A percentile compares a stretch with the other conserved stretches of the same genome.
Evolutionary conservation across 805 yeast species (phyloP).

Genomic region (Tetrapisispora taiwanensis): DNA sequence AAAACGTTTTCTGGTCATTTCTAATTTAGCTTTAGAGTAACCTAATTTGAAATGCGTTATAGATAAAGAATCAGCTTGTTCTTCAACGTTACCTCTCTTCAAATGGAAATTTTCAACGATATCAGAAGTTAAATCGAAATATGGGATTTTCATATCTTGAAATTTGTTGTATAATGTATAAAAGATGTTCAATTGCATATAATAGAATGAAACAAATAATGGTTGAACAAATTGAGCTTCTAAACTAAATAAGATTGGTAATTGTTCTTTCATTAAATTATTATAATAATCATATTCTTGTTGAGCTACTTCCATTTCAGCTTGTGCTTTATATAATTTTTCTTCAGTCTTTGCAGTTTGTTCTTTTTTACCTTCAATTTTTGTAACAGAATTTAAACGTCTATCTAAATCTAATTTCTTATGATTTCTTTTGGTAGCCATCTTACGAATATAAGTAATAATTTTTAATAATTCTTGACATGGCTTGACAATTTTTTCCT

Average conservation of each 20-base stretch:
- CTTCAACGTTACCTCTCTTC: conserved; percentile 88
- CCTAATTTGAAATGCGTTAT: conserved; percentile 84
- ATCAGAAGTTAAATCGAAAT: conserved; percentile 79
- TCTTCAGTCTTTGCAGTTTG: conserved; percentile 85
- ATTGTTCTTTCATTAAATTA: conserved; percentile 82
- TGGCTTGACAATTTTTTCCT: conserved; percentile 79
- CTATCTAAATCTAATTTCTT: conserved; percentile 92
- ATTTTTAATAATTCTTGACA: conserved; percentile 83
- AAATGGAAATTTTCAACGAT: conserved; percentile 66
- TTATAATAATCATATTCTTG: conserved; percentile 95
- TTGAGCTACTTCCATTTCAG: conserved; percentile 79
- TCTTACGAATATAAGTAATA: conserved; percentile 74
- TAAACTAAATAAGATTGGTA: conserved; percentile 77
- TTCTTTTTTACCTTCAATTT: conserved; percentile 74
- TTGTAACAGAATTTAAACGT: conserved; percentile 56
- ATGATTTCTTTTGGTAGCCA: conserved; percentile 92
- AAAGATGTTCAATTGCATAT: conserved; percentile 95
- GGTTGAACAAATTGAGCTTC: conserved; percentile 92
- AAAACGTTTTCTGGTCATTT: conserved; percentile 69
- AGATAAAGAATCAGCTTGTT: conserved; percentile 79
- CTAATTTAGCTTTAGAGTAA: conserved; percentile 76
- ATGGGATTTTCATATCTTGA: conserved; percentile 95
- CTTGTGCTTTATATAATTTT: conserved; percentile 77
- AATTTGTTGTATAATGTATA: conserved; percentile 83
- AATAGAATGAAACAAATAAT: conserved; percentile 85